Evolutionary conservation across 164 flowering plant species (phyloP).

Genomic region (Echeveria elegans): DNA sequence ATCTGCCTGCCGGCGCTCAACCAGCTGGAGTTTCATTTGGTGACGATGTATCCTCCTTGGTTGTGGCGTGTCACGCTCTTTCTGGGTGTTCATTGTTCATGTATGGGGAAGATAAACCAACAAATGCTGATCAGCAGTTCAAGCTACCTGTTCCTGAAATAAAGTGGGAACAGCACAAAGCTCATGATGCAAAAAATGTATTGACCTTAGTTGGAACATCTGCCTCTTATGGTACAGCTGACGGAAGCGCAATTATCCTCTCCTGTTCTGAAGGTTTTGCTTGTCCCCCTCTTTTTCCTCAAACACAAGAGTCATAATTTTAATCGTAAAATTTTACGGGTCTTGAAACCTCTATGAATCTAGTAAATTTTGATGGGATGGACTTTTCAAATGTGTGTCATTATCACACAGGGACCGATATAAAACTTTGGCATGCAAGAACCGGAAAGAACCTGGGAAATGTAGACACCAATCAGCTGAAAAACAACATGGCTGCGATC

Average conservation of each 20-base stretch:
- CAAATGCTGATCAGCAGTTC: conserved; percentile 36
- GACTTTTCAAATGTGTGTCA: conserved; percentile 10
- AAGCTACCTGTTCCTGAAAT: conserved; percentile 87
- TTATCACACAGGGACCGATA: conserved; percentile 67
- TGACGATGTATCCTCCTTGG: conserved; percentile 65
- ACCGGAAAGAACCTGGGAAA: conserved; percentile 71
- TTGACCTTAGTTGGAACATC: conserved; percentile 56
- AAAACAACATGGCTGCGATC: conserved; percentile 80
- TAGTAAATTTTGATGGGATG: background rate
- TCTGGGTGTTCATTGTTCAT: conserved; percentile 69
- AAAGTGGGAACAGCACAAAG: conserved; percentile 90
- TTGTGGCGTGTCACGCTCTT: conserved; percentile 74
- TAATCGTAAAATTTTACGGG: background rate
- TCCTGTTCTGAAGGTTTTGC: conserved; percentile 89
- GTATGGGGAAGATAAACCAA: conserved; percentile 69
- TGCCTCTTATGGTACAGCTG: conserved; percentile 84
- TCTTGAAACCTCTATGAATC: background rate
- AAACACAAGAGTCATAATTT: background rate
- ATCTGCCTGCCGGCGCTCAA: conserved; percentile 80
- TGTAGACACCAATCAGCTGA: conserved; percentile 93
- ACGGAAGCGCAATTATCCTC: conserved; percentile 78
- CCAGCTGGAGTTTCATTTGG: conserved; percentile 73
- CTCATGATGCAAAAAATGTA: conserved; percentile 60
- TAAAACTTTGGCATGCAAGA: conserved; percentile 86
- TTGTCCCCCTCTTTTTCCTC: background rate